These are phyloP conservation scores for Verticillium nubilum DNA, from an alignment of 2,329 filamentous ascomycete species.

Conservation along the genomic window DNA sequence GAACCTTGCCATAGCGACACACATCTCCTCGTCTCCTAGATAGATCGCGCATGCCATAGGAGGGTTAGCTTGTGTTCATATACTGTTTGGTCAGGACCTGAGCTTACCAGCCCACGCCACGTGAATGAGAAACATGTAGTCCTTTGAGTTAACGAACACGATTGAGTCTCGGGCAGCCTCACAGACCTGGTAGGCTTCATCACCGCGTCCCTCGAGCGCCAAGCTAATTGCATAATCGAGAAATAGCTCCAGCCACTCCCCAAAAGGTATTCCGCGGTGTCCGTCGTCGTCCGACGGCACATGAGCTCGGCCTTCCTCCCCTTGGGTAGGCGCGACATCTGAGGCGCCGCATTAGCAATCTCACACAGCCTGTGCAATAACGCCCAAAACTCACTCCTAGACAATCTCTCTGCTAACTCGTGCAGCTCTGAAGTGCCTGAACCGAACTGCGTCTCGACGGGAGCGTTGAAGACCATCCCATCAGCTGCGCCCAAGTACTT, in stretches of 20 bases:
- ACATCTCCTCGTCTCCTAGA: constrained; percentile 72
- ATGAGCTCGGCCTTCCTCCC: constrained; percentile 13
- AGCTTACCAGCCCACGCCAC: constrained; percentile 66
- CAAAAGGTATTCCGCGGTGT: constrained; percentile 76
- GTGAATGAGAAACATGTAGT: constrained; percentile 67
- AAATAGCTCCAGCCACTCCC: constrained; percentile 85
- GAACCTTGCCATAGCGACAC: constrained; percentile 68
- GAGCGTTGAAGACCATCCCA: constrained; percentile 11
- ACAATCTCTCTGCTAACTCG: constrained; percentile 50
- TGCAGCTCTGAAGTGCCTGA: constrained; percentile 38
- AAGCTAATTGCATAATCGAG: constrained; percentile 78
- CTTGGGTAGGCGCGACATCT: constrained; percentile 25
- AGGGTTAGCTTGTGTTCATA: constrained; percentile 6
- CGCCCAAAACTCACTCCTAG: constrained; percentile 38
- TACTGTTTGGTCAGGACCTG: neutral
- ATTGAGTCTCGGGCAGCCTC: constrained; percentile 74
- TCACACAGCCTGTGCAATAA: constrained; percentile 18
- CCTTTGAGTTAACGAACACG: constrained; percentile 68
- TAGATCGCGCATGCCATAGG: constrained; percentile 70
- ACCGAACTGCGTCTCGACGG: constrained; percentile 11
- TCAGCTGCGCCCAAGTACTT: constrained; percentile 42
- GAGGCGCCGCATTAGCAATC: neutral
- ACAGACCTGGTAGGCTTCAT: constrained; percentile 75
- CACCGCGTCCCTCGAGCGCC: constrained; percentile 59
- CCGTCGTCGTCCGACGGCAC: constrained; percentile 29